Conservation (phyloP, 441 rosid species). For the Pelargonium cotyledonis region DNA sequence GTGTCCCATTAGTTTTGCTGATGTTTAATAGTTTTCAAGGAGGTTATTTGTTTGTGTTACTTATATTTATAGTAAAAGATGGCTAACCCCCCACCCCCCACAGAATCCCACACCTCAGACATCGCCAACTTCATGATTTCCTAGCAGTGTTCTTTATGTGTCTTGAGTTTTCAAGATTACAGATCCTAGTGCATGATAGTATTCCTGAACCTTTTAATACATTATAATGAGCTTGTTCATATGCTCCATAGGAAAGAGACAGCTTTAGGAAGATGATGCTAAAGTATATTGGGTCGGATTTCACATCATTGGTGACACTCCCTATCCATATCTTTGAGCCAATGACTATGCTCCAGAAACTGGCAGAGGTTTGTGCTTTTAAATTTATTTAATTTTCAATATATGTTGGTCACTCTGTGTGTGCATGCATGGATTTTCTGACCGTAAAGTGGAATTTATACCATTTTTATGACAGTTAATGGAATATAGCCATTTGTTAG, state of each 20-base stretch:
- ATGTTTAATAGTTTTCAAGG: not conserved
- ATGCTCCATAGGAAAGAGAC: slow-evolving; percentile 44
- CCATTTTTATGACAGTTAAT: slow-evolving; percentile 35
- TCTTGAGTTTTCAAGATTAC: not conserved
- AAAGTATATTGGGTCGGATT: slow-evolving; percentile 53
- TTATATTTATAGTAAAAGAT: not conserved
- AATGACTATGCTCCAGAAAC: slow-evolving; percentile 70
- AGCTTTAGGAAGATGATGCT: slow-evolving; percentile 72
- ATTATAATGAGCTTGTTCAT: slow-evolving; percentile 4
- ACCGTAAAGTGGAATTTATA: not conserved
- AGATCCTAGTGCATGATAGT: too few species aligned
- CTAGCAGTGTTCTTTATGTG: not conserved
- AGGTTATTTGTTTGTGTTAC: not conserved
- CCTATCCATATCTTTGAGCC: slow-evolving; percentile 63
- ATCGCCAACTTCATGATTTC: not conserved
- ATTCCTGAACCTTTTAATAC: not conserved
- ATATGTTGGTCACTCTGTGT: not conserved
- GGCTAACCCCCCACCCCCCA: not conserved
- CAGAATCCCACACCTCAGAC: not conserved
- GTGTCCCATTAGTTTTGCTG: not conserved
- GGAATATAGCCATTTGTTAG: slow-evolving; percentile 57
- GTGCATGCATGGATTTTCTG: not conserved
- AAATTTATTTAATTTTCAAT: slow-evolving; percentile 3
- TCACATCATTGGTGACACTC: slow-evolving; percentile 66
- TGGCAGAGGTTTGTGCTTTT: slow-evolving; percentile 50